Evolutionary conservation across 2,329 filamentous ascomycete genomes (phyloP), one percentile per base, ranked within the genome.

Genomic region (Beauveria caledonica): DNA sequence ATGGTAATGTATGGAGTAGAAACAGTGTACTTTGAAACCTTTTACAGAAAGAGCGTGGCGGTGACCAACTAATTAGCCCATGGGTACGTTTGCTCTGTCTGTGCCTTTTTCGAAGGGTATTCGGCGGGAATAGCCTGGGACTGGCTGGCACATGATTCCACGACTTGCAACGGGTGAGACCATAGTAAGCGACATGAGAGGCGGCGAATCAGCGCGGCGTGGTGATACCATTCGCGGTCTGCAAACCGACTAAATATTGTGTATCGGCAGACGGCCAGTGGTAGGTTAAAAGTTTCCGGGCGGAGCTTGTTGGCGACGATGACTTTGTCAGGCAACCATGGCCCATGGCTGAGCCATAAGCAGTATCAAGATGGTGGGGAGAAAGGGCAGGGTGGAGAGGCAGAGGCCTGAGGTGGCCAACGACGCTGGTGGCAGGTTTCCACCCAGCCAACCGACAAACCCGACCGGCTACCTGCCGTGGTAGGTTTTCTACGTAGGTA

Each of bases 371-470:
- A 36, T 36, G 33, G 29, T 39, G 49, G 44, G 27, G 25, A 55
- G 52, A 55, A 42, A 85, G 74, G 46, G 73, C 74, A 39, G 49
- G 21, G 49, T 49, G 46, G 25, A 17, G 46, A n/a, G 15, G 15
- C 21, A 23, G 23, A 27, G 27, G 39, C 15, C n/a, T 7, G 17
- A 17, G 7, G 40, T 42, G 40, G 40, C 23, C 11, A 27, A 40
- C 17, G n/a, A 25, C 17, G 25, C 19, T 53, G n/a, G 9, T 13
- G 3, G 23, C 33, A 54, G 29, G 36, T 39, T 15, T 15, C 33
- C 11, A 36, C 33, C 33, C 49, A 42, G 19, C 39, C n/a, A 21
- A 25, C 44, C 6, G 21, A 21, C 44, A 23, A 46, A 15, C 33
- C 33, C 33, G 33, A 10, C 33, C 11, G 33, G 13, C 10, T 13